Percentiles rank a stretch among this genome's conserved stretches.
Evolutionary conservation across 2,329 filamentous ascomycete genomes (phyloP).

Genomic region (Metarhizium anisopliae): DNA sequence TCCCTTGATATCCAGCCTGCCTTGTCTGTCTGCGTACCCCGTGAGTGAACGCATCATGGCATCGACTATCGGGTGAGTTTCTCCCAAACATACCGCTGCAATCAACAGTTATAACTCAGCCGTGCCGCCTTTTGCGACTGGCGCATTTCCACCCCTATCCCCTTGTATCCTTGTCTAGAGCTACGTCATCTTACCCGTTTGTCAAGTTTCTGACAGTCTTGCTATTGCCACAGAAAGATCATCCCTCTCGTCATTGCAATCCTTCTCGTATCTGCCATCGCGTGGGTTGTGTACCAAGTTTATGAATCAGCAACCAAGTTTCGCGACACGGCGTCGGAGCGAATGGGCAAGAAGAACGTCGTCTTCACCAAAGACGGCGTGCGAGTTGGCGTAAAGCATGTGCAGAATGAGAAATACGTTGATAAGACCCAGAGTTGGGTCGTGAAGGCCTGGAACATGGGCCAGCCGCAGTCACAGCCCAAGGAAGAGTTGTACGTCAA

Average conservation of each 20-base stretch:
- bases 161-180: neutral
- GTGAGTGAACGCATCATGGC: constrained; percentile 1
- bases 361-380: constrained; percentile 67
- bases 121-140: neutral
- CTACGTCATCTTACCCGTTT: neutral
- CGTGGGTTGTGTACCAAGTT: constrained; percentile 63
- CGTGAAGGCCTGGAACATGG: constrained; percentile 58
- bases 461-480: constrained; percentile 18
- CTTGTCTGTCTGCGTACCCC: neutral
- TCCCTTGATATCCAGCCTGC: neutral
- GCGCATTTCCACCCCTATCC: neutral
- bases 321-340: constrained; percentile 53
- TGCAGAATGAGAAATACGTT: constrained; percentile 61
- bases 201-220: neutral
- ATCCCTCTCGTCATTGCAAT: constrained; percentile 59
- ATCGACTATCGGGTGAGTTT: constrained; percentile 7
- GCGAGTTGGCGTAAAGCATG: constrained; percentile 60
- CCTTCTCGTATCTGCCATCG: constrained; percentile 43
- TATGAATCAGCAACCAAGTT: constrained; percentile 61
- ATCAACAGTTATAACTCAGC: neutral
- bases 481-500: constrained; percentile 13
- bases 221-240: constrained; percentile 38
- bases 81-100: neutral
- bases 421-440: constrained; percentile 63
- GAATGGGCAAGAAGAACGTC: constrained; percentile 69